Conservation (phyloP, 208 protist species). For the Sergeia podlipaevii region DNA sequence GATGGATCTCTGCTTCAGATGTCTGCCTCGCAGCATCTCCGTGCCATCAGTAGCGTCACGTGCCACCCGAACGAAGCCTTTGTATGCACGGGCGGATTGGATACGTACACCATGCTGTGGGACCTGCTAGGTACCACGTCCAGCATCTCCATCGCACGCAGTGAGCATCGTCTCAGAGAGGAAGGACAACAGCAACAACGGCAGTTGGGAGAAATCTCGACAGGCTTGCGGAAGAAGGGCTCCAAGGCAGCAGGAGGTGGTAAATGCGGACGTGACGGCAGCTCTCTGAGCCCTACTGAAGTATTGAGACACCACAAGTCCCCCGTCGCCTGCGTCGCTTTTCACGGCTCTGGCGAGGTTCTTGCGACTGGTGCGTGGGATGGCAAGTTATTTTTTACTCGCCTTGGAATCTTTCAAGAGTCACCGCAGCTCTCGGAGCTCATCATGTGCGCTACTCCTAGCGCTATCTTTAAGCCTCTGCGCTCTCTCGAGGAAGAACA, state of each 20-base stretch:
- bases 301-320: conserved; percentile 54
- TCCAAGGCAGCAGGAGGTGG: neutral
- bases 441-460: no score
- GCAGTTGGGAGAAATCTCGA: neutral
- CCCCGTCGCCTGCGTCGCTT: conserved; percentile 54
- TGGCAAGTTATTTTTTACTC: conserved; percentile 42
- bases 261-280: no score
- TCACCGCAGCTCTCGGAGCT: neutral
- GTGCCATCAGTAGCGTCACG: conserved; percentile 46
- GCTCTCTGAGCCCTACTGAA: conserved; percentile 28
- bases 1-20: conserved; percentile 65
- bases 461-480: neutral
- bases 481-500: neutral
- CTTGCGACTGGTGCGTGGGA: conserved; percentile 80
- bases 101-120: conserved; percentile 70
- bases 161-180: no score
- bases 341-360: conserved; percentile 63
- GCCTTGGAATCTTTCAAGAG: no score
- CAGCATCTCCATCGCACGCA: conserved; percentile 12
- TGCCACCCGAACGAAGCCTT: conserved; percentile 50
- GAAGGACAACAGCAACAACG: conserved; percentile 1
- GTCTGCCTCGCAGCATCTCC: conserved; percentile 43
- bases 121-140: conserved; percentile 25
- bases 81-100: conserved; percentile 51
- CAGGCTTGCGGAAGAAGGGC: conserved; percentile 1